Evolutionary conservation across 805 yeast genomes (phyloP), one percentile per base, ranked within the genome.

Genomic region (Wickerhamiella vanderwaltii): DNA sequence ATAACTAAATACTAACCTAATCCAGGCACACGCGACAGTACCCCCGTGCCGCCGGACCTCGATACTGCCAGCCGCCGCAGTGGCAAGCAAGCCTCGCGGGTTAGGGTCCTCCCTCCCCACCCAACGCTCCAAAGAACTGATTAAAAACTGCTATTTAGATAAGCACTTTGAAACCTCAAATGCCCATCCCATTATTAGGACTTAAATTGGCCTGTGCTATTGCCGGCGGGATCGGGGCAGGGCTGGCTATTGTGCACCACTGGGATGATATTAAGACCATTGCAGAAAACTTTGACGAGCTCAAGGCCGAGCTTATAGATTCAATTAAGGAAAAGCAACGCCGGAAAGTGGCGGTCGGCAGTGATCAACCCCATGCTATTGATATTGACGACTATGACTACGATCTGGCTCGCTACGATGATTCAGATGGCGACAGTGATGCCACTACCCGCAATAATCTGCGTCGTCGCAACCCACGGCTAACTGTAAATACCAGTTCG

Each of bases 211-310:
- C 32, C 12, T 3, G 42, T 20, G 35, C 44, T 13, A 47, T 47
- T 9, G 42, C 30, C 4, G 38, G 32, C 20, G 43, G 34, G 3
- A 22, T 15, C 13, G 44, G 39, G 9, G 38, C 41, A 4, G 42
- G 51, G 51, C 6, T 54, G 43, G 23, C 60, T 53, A 22, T 35
- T 6, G 15, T 12, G 19, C 6, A 15, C 22, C 43, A 41, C 26
- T 35, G 35, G 35, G 44, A 41, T 2, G 39, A 34, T 15, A 29
- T 41, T 31, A 22, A 22, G 15, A n/a, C 22, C 34, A 19, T 40
- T 20, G 19, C 15, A 3, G 43, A 33, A 19, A 29, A 39, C 23
- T 39, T 34, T 26, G 43, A 39, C 4, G 43, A 31, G 18, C 19
- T 22, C 35, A 31, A 31, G n/a, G 35, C 9, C 19, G 31, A 13